phyloP scores from a whole-genome alignment of 2,329 filamentous ascomycete genomes.

The Talaromyces sp. region DNA sequence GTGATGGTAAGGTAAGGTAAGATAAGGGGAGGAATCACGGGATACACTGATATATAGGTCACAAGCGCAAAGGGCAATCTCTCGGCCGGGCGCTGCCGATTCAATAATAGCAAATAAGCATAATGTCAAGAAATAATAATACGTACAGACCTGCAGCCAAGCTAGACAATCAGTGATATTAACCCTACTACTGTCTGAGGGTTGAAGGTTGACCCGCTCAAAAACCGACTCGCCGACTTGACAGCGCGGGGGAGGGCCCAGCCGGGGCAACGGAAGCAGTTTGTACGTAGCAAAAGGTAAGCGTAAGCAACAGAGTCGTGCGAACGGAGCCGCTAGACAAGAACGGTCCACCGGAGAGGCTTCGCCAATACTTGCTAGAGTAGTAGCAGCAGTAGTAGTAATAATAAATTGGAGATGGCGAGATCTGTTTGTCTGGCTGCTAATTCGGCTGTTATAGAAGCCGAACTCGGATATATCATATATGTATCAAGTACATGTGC shows the following conservation, averaged over 20 bases:
- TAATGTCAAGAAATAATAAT: background rate
- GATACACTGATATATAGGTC: background rate
- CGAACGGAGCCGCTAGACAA: background rate
- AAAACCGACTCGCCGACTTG: background rate
- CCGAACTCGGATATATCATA: background rate
- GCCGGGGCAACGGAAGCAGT: background rate
- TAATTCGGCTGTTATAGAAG: background rate
- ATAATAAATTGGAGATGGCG: background rate
- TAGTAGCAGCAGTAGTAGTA: background rate
- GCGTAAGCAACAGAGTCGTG: background rate
- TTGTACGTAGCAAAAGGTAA: background rate
- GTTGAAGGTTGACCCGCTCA: background rate
- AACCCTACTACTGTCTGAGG: background rate
- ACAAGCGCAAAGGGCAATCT: background rate
- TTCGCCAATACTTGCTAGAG: background rate
- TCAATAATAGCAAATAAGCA: background rate
- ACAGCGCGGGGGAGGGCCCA: background rate
- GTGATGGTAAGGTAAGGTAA: background rate
- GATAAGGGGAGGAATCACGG: background rate
- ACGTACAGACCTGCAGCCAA: background rate
- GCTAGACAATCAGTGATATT: background rate
- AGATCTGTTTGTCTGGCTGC: background rate
- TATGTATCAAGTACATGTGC: background rate
- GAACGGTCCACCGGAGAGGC: background rate
- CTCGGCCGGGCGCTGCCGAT: background rate